Base-by-base conservation (phyloP, 2,329 filamentous ascomycete genomes). In the Coniella vitis region DNA sequence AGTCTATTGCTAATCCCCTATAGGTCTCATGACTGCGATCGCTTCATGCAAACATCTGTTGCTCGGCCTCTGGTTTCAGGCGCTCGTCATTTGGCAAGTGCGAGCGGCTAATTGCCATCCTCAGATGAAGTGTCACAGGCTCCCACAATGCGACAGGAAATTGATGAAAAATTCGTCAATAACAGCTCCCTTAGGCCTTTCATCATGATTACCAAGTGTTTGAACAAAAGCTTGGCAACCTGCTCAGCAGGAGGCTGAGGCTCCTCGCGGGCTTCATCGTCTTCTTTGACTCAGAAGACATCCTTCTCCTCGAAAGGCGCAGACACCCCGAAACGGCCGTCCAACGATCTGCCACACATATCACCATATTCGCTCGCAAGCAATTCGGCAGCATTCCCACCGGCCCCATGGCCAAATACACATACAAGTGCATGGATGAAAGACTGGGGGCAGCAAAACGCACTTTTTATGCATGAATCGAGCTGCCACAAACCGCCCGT, bases 351-450 rank as follows among this genome's bases (percentile, higher is more conserved):
- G 13, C 47, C 51, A 38, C 40, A 43, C 5, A 34, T 14, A 10
- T 38, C 9, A 7, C 9, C 2, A 5, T 43, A 21, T 9, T 19
- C 19, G 12, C 16, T 29, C 13, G 43, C 22, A 37, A 51, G 17
- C 32, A 21, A 14, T 10, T 38, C 16, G 19, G 51, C 44, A 35
- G 34, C 19, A 17, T 13, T 3, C 8, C 44, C 51, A 46, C 51
- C 51, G 25, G 38, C 31, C 17, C 44, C 51, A 38, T 51, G 51
- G 20, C 51, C 51, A 12, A 42, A 47, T 21, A 53, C 38, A 19
- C 44, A 51, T 17, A 22, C 10, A 25, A 41, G 38, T 17, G 10
- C 22, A 14, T 4, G 13, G 8, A 25, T 10, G 14, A 12, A 22
- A 46, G 21, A 34, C 21, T n/a, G 9, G 10, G 21, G n/a, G 16